Percentiles rank a stretch among this genome's conserved stretches.
phyloP scores from a whole-genome alignment of 2,329 filamentous ascomycete species.

The Tolypocladium inflatum region DNA sequence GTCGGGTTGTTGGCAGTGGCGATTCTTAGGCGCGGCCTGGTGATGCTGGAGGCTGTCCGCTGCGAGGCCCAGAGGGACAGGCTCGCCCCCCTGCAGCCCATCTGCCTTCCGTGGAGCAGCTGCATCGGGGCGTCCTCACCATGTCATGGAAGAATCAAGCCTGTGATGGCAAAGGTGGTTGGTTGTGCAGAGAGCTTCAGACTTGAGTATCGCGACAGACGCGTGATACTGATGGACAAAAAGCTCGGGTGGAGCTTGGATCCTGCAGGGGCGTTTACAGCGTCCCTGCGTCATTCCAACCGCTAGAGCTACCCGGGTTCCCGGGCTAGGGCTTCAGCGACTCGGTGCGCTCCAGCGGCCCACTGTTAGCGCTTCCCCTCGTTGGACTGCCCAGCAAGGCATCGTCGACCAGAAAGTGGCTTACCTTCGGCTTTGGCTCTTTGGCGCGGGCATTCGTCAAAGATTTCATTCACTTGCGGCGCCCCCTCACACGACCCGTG shows the following conservation, averaged over 20 bases:
- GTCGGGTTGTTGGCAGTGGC: neutral
- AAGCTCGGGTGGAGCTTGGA: neutral
- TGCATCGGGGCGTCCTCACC: conserved; percentile 18
- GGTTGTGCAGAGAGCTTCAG: neutral
- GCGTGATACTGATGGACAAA: neutral
- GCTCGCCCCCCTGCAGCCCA: conserved; percentile 10
- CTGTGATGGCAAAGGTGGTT: neutral
- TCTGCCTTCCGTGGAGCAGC: conserved; percentile 14
- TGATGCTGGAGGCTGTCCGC: neutral
- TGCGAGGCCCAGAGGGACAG: conserved; percentile 3
- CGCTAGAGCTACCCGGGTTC: no score
- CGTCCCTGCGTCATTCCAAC: neutral
- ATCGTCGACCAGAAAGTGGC: neutral
- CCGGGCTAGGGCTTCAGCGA: neutral
- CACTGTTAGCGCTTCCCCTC: neutral
- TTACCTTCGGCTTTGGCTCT: conserved; percentile 6
- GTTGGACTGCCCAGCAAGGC: neutral
- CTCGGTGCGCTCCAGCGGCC: neutral
- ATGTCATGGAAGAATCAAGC: neutral
- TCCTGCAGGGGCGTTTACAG: neutral
- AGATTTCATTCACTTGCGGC: neutral
- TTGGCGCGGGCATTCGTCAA: neutral
- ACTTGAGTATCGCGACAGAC: neutral
- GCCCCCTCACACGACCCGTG: neutral
- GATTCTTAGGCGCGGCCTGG: neutral